These are phyloP conservation scores for Ophiocordyceps robertsii DNA, from an alignment of 2,329 filamentous ascomycete genomes.

Conservation along the genomic window DNA sequence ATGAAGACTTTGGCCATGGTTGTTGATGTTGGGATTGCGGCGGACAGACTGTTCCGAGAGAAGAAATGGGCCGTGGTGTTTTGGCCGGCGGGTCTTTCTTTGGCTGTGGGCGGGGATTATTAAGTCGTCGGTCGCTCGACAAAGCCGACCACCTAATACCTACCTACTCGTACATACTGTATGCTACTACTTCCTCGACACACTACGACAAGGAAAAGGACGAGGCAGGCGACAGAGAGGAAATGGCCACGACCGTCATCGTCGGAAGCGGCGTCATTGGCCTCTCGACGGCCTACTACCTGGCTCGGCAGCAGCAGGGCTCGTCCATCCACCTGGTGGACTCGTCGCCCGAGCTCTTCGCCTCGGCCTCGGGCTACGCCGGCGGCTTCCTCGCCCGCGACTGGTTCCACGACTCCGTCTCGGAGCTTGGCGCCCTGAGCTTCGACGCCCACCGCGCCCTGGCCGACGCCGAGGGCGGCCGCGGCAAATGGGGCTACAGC, in stretches of 20 bases:
- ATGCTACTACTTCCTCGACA: no score
- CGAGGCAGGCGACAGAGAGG: no score
- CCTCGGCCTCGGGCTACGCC: constrained; percentile 60
- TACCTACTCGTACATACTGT: no score
- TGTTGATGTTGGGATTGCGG: not conserved
- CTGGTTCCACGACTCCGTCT: constrained; percentile 50
- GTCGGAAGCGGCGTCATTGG: constrained; percentile 60
- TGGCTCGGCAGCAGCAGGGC: constrained; percentile 35
- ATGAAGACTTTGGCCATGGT: constrained; percentile 38
- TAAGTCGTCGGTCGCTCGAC: no score
- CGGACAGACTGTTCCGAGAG: no score
- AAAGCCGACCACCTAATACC: no score
- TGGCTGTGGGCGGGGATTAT: no score
- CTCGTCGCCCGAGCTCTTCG: constrained; percentile 43
- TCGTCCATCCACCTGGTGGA: constrained; percentile 34
- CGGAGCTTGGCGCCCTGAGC: constrained; percentile 49
- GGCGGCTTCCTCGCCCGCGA: constrained; percentile 62
- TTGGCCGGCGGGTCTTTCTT: no score
- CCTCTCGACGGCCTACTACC: constrained; percentile 57
- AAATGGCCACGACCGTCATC: constrained; percentile 48
- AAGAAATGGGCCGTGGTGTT: no score
- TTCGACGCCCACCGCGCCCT: constrained; percentile 56
- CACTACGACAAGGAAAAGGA: no score
- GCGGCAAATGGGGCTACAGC: constrained; percentile 34
- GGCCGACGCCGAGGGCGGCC: constrained; percentile 44